A percentile compares a stretch with the other conserved stretches of the same genome.
These are phyloP conservation scores for Solanum hybrid DNA, from an alignment of 305 asterid species.

Conservation along the genomic window DNA sequence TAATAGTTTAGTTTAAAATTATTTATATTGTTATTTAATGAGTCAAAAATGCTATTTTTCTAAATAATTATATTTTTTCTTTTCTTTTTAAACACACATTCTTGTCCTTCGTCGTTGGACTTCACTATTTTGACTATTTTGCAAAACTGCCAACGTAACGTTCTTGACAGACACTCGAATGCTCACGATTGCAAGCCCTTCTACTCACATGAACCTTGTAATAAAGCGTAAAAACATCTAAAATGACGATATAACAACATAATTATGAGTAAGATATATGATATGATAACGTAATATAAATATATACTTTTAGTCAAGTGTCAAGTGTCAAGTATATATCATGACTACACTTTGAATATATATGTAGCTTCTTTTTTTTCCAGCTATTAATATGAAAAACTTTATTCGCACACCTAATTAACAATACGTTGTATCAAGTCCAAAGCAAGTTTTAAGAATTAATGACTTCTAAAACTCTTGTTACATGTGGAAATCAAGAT, in stretches of 20 bases:
- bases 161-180: neutral
- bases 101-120: neutral
- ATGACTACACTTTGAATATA: neutral
- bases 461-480: neutral
- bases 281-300: neutral
- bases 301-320: neutral
- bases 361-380: neutral
- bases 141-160: neutral
- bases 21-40: neutral
- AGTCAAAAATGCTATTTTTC: neutral
- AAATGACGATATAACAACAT: neutral
- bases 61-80: neutral
- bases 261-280: neutral
- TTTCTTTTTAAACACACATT: neutral
- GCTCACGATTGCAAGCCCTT: neutral
- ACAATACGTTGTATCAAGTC: neutral
- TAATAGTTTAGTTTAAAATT: neutral
- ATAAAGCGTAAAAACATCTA: neutral
- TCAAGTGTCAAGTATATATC: neutral
- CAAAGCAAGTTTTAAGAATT: neutral
- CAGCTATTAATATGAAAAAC: neutral
- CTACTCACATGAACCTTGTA: neutral
- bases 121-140: neutral
- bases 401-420: neutral
- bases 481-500: neutral